Evolutionary conservation across 768 basidiomycete genomes (phyloP), one percentile per base, ranked within the genome.

Genomic region (Lactifluus pinguis): DNA sequence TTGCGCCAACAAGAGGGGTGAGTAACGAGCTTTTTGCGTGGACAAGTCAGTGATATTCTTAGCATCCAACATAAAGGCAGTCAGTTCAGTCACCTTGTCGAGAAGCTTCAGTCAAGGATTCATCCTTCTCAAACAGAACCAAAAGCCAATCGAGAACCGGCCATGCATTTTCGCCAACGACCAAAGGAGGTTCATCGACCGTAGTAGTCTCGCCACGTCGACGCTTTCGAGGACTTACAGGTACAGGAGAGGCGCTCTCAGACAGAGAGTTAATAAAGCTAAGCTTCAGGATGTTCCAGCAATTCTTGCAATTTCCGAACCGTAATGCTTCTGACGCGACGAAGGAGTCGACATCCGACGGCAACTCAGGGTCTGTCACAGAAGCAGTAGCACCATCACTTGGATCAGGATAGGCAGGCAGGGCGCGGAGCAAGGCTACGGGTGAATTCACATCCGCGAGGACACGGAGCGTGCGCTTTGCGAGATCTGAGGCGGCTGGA

Each of bases 61-160:
- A 39, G 9, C 14, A 14, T 45, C 45, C 13, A n/a, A 48, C 13
- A 45, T 19, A 42, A 42, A 7, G 25, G 11, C 50, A 25, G 36
- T 25, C 56, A 80, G 81, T 71, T 58, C 50, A 25, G 36, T 25
- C 56, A 80, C 81, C 72, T 58, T 71, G 68, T 53, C 75, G 75
- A 59, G 71, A 70, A 15, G 65, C 63, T 59, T 73, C 72, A 21
- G 68, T 67, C 52, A 72, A 60, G 10, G 66, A 62, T 65, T 89
- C 83, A 61, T 90, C 87, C 64, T 78, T 80, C 68, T 92, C 87
- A 64, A 89, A 88, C 19, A 90, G 65, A 21, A 72, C 69, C 11
- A 92, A 56, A 0, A 90, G 65, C 85, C 86, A 90, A 21, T 83
- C 80, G n/a, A 92, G 76, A 45, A 85, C 69, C 34, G 80, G 77